Base-by-base conservation (phyloP, 352 stramenopile genomes). In the Globisporangium okanoganense region DNA sequence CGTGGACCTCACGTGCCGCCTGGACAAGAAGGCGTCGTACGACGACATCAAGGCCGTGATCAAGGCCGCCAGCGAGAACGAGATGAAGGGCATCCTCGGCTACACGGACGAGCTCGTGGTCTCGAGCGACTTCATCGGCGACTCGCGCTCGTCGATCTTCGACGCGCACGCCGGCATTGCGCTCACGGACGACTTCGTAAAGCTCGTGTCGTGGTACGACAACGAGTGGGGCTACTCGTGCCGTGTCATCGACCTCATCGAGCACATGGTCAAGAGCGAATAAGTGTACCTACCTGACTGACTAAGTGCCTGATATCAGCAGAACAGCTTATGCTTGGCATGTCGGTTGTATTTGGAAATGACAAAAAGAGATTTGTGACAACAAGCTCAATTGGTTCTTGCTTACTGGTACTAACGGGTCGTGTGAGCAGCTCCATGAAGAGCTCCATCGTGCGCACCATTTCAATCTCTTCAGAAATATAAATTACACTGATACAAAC, bases 131-230 rank as follows among this genome's bases (percentile, higher is more conserved):
- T 99, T 99, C 66, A 87, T 99, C 62, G 88, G 90, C 61, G 95
- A 99, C 80, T 78, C 90, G 54, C 89, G 87, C 65, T 99, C 96
- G 49, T 98, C 92, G 65, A 99, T 99, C 87, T 99, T 99, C 64
- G 97, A 99, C 76, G 93, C 96, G 20, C 76, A 89, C 62, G 97
- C 97, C 48, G 94, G 97, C 67, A 99, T 99, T 75, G 97, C 96
- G 64, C 89, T 99, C 64, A 99, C 97, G 69, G 87, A 96, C 62
- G 87, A 97, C 74, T 99, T 99, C 71, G 95, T 99, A 61, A 99
- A 99, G 95, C 88, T 99, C 67, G 90, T 99, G 54, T 97, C 95
- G 63, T 99, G 97, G 96, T 99, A 99, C 75, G 97, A 99, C 86
- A 99, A 99, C 87, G 97, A 99, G 78, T 99, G 93, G 82, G 97